phyloP scores from a whole-genome alignment of 306 rosid genomes.

The Prunus davidiana region DNA sequence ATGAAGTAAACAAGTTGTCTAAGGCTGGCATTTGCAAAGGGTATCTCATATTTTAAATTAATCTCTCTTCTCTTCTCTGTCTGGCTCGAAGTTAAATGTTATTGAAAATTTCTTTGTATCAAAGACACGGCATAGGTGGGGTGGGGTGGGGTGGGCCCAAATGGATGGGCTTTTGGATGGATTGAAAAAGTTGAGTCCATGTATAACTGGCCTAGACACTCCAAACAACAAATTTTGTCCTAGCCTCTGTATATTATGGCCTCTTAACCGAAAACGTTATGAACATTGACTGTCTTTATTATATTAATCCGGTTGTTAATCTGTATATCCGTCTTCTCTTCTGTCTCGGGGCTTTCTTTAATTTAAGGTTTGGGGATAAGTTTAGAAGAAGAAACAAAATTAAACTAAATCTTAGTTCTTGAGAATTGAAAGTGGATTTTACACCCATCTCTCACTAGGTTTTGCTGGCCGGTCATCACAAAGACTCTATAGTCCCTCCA shows the following conservation, averaged over 20 bases:
- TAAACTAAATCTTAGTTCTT: slow-evolving; percentile 27
- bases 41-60: not conserved
- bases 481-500: slow-evolving; percentile 13
- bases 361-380: not conserved
- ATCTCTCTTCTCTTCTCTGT: not conserved
- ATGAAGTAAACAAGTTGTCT: slow-evolving; percentile 17
- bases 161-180: slow-evolving; percentile 35
- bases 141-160: slow-evolving; percentile 26
- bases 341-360: too few relatives aligned
- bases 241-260: not conserved
- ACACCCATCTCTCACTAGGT: slow-evolving; percentile 11
- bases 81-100: not conserved
- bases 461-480: slow-evolving; percentile 15
- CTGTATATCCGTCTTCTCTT: not conserved
- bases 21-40: slow-evolving; percentile 28
- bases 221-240: slow-evolving; percentile 14
- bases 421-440: slow-evolving; percentile 16
- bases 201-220: slow-evolving; percentile 19
- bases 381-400: not conserved
- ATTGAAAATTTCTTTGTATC: slow-evolving; percentile 6
- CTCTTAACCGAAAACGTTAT: not conserved
- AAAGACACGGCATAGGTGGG: slow-evolving; percentile 27
- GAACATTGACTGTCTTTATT: slow-evolving; percentile 3
- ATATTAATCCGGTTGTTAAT: not conserved
- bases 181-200: slow-evolving; percentile 25